Evolutionary conservation across 176 grass and related monocot genomes (phyloP).

Genomic region (Oryza meridionalis): DNA sequence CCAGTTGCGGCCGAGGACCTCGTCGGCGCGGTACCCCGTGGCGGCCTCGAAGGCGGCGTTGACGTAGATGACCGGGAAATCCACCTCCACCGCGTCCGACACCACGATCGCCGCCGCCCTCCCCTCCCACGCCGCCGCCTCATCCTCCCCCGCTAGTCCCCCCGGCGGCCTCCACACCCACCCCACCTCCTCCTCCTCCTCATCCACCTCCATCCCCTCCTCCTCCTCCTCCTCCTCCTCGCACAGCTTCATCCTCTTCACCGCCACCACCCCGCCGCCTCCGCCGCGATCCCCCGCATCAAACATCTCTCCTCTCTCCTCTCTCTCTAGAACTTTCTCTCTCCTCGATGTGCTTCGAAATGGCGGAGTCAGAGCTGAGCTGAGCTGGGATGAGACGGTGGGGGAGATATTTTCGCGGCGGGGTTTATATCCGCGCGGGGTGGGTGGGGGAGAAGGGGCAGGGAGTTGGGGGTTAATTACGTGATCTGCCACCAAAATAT

Average conservation of each 20-base stretch:
- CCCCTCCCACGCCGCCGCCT: constrained; percentile 41
- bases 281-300: constrained; percentile 16
- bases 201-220: constrained; percentile 33
- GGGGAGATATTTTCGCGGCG: constrained; percentile 36
- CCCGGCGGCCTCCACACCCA: constrained; percentile 35
- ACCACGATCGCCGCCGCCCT: constrained; percentile 76
- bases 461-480: constrained; percentile 29
- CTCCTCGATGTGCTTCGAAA: constrained; percentile 34
- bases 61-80: constrained; percentile 95
- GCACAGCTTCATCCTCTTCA: constrained; percentile 74
- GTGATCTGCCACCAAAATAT: constrained; percentile 50
- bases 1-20: constrained; percentile 98
- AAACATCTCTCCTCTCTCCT: constrained; percentile 38
- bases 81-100: constrained; percentile 73
- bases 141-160: constrained; percentile 12
- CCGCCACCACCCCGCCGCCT: neutral
- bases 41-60: constrained; percentile 92
- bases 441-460: neutral
- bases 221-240: constrained; percentile 28
- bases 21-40: constrained; percentile 93
- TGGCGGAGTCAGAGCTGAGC: neutral
- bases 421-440: neutral
- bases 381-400: neutral
- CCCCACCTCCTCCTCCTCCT: constrained; percentile 21
- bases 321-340: neutral